Evolutionary conservation across 768 basidiomycete genomes (phyloP).

Genomic region (Russula foetens): DNA sequence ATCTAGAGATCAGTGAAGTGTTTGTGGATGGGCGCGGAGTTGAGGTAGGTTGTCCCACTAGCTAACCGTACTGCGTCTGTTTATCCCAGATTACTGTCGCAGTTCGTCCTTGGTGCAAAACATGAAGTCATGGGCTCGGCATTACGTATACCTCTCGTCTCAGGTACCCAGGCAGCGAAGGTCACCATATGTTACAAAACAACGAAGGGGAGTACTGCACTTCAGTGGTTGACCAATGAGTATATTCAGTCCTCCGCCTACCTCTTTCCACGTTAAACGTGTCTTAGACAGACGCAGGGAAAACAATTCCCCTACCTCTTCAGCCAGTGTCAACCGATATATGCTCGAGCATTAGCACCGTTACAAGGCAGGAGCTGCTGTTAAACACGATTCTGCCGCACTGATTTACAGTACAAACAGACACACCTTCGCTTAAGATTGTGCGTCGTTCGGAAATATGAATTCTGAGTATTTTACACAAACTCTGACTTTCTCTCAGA

Average conservation of each 20-base stretch:
- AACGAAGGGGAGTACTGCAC: conserved; percentile 37
- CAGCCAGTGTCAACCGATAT: conserved; percentile 90
- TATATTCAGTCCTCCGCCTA: conserved; percentile 16
- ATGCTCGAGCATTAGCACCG: conserved; percentile 72
- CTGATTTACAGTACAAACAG: conserved; percentile 30
- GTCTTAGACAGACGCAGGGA: conserved; percentile 70
- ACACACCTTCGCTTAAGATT: conserved; percentile 82
- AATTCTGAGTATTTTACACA: background rate
- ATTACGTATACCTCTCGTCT: conserved; percentile 29
- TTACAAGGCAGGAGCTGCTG: conserved; percentile 53
- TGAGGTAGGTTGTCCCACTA: conserved; percentile 32
- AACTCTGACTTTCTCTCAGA: conserved; percentile 33
- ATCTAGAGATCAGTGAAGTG: conserved; percentile 50
- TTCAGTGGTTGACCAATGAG: conserved; percentile 48
- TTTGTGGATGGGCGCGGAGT: conserved; percentile 43
- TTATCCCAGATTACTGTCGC: background rate
- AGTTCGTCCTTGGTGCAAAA: conserved; percentile 27
- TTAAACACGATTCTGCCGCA: background rate
- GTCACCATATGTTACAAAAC: conserved; percentile 41
- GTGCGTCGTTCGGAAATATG: conserved; percentile 32
- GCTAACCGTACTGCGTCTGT: no score
- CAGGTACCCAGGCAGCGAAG: conserved; percentile 22
- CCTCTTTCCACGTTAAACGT: background rate
- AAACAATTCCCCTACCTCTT: conserved; percentile 82
- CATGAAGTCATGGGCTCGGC: conserved; percentile 37